Conservation (phyloP, 192 early-diverging fungal species). For the Piromyces finnis region DNA sequence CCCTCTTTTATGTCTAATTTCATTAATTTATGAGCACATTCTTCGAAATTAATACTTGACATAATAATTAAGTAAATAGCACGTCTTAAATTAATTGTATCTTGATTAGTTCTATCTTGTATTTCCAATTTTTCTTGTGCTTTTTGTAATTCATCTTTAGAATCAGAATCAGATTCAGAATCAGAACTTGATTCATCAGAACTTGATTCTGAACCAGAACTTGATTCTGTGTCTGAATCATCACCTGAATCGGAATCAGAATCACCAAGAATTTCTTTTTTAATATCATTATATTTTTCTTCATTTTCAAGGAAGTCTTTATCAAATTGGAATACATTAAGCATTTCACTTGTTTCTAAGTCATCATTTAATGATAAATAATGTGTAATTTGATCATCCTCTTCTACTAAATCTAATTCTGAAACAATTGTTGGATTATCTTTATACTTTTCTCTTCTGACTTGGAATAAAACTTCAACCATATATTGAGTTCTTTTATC, state of each 20-base stretch:
- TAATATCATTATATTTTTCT: constrained; percentile 59
- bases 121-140: constrained; percentile 33
- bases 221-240: not conserved
- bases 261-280: constrained; percentile 24
- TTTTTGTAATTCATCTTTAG: constrained; percentile 12
- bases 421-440: constrained; percentile 51
- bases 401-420: constrained; percentile 79
- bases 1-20: constrained; percentile 64
- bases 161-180: constrained; percentile 6
- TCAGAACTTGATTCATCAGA: not conserved
- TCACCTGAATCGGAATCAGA: not conserved
- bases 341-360: constrained; percentile 53
- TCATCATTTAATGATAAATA: constrained; percentile 64
- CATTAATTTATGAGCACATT: constrained; percentile 88
- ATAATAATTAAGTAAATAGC: constrained; percentile 93
- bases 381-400: constrained; percentile 91
- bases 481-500: constrained; percentile 93
- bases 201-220: not conserved
- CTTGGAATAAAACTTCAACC: constrained; percentile 93
- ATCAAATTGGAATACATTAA: constrained; percentile 76
- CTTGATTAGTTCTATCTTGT: constrained; percentile 76
- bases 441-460: constrained; percentile 83
- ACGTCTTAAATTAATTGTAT: constrained; percentile 69
- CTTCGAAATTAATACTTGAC: constrained; percentile 88
- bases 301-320: constrained; percentile 66